A percentile compares a stretch with the other conserved stretches of the same genome.
Evolutionary conservation across 2,329 filamentous ascomycete species (phyloP).

Genomic region (Didymella pinodella): DNA sequence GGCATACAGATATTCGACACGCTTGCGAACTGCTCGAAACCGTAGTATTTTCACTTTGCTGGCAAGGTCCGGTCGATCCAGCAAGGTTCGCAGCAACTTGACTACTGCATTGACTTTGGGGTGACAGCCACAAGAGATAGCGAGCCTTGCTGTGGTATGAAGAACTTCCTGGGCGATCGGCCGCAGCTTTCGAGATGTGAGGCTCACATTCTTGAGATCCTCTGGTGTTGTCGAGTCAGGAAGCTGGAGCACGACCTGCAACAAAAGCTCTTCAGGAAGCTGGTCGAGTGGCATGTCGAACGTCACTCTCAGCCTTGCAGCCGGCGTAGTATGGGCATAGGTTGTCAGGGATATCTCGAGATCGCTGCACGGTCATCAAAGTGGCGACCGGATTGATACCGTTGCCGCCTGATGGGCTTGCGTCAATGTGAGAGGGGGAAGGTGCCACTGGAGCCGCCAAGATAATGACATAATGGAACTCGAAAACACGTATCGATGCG

Average conservation of each 20-base stretch:
- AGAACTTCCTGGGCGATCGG: conserved; percentile 32
- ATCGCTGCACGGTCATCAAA: background rate
- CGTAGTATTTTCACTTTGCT: conserved; percentile 29
- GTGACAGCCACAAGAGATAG: conserved; percentile 26
- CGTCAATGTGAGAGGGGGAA: background rate
- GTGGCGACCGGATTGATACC: background rate
- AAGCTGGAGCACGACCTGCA: conserved; percentile 28
- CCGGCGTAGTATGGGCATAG: background rate
- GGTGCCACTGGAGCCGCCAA: background rate
- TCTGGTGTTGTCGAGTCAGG: conserved; percentile 21
- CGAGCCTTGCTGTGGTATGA: conserved; percentile 26
- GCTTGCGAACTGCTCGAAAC: conserved; percentile 29
- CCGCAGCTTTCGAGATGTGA: conserved; percentile 28
- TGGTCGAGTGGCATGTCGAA: conserved; percentile 7
- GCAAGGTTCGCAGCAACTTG: conserved; percentile 32
- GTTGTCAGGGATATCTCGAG: background rate
- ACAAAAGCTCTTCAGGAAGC: conserved; percentile 34
- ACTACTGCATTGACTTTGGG: conserved; percentile 29
- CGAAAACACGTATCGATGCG: conserved; percentile 1
- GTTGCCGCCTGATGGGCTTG: background rate
- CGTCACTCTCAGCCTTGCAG: background rate
- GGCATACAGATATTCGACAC: conserved; percentile 24
- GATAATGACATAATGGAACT: conserved; percentile 1
- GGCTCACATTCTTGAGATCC: conserved; percentile 28
- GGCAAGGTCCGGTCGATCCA: conserved; percentile 33